Evolutionary conservation across 768 basidiomycete genomes (phyloP).

Genomic region (Tylopilus balloui): DNA sequence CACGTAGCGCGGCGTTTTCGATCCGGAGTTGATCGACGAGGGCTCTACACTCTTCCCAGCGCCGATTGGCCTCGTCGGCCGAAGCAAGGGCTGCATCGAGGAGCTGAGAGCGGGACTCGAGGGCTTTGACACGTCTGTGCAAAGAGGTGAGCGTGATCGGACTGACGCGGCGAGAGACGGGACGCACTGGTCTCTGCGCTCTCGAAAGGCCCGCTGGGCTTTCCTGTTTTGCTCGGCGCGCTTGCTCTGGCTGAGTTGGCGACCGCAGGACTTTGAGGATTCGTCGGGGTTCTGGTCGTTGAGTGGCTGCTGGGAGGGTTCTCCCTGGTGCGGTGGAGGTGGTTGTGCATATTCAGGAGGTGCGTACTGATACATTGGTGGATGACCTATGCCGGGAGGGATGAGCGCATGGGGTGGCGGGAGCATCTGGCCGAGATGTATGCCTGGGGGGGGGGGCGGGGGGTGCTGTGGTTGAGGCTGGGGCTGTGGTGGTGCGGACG

Average conservation of each 20-base stretch:
- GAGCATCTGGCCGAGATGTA: constrained; percentile 48
- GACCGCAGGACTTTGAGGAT: constrained; percentile 30
- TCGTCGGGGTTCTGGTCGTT: constrained; percentile 16
- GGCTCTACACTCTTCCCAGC: constrained; percentile 88
- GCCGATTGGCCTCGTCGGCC: constrained; percentile 82
- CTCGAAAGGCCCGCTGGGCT: constrained; percentile 87
- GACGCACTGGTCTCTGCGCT: constrained; percentile 81
- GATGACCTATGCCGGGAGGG: constrained; percentile 33
- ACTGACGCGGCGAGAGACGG: background rate
- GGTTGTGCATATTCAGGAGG: constrained; percentile 30
- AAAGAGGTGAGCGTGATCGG: constrained; percentile 11
- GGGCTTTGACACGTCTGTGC: constrained; percentile 78
- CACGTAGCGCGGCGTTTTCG: constrained; percentile 75
- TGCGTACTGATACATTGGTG: constrained; percentile 34
- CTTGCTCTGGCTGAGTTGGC: constrained; percentile 73
- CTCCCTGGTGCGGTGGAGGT: constrained; percentile 23
- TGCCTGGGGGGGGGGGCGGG: constrained; percentile 33
- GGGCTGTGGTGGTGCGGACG: constrained; percentile 23
- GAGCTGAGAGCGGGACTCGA: constrained; percentile 80
- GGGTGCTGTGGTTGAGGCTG: constrained; percentile 29
- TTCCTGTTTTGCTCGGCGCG: constrained; percentile 94
- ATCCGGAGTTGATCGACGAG: constrained; percentile 84
- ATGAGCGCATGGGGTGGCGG: constrained; percentile 54
- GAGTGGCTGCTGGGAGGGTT: constrained; percentile 27
- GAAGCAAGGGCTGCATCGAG: constrained; percentile 82